Evolutionary conservation across 805 yeast species (phyloP), one percentile per base, ranked within the genome.

Genomic region (Nakazawaea ishiwadae): DNA sequence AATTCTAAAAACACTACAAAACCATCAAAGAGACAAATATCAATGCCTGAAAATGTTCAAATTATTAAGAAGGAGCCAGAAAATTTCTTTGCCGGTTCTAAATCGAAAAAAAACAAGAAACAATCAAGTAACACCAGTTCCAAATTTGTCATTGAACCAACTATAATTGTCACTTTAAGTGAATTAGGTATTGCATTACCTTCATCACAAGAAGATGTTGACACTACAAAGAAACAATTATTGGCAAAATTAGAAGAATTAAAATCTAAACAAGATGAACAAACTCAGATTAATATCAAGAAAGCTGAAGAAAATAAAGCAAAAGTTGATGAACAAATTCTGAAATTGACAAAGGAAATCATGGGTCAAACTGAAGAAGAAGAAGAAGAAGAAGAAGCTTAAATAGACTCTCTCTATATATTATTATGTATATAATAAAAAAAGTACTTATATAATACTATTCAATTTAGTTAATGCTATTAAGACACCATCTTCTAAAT

Each of bases 161-260:
- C 81, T 48, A 73, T 87, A 47, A 81, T 91, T 53, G 79, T 82
- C 48, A 75, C 84, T 41, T 76, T 93, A 53, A 72, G 86, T 48
- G 84, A 84, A 55, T 75, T 91, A 56, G 79, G 80, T 42, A 75
- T 91, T 49, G 70, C 84, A 35, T 75, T 90, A 48, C 99, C 99
- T 59, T 71, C 82, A 46, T 73, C 80, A 52, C 66, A 75, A 48
- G 93, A 81, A 14, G 91, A 85, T 41, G 79, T 83, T 50, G 71
- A 82, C 24, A 63, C 65, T 34, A 77, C 91, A 48, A 63, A 34
- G 31, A 31, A 27, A 7, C 26, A 10, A 15, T 40, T 40, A 31
- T 17, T 24, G 15, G 39, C 29, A 17, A 89, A 93, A 62, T 76
- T 86, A 56, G 69, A 67, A 44, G 79, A 79, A 48, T 84, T 77